Percentiles rank a stretch among this genome's conserved stretches.
These are phyloP conservation scores for Talaromyces stipitatus DNA, from an alignment of 495 filamentous ascomycete species.

Conservation along the genomic window DNA sequence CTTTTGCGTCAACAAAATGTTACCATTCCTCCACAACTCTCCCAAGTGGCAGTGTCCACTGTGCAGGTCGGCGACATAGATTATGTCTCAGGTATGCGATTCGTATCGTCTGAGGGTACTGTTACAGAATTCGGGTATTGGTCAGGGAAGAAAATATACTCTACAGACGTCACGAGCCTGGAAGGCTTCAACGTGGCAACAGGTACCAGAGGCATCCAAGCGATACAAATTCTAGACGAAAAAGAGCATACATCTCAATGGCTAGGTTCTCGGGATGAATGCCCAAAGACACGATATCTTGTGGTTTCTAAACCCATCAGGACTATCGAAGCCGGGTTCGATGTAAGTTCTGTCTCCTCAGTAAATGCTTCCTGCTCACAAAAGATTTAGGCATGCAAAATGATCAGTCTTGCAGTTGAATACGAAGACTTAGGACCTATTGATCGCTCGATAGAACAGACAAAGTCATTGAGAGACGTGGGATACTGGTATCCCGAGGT, in stretches of 20 bases:
- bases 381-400: slow-evolving; percentile 1
- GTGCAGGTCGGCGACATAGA: not conserved
- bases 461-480: not conserved
- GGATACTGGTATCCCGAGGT: not conserved
- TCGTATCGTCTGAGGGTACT: not conserved
- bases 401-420: not conserved
- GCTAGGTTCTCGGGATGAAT: not conserved
- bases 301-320: not conserved
- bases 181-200: not conserved
- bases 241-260: not conserved
- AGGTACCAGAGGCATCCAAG: slow-evolving; percentile 1
- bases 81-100: not conserved
- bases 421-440: not conserved
- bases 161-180: not conserved
- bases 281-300: not conserved
- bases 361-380: not conserved
- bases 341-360: not conserved
- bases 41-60: not conserved
- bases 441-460: not conserved
- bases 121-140: not conserved
- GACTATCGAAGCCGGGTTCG: not conserved
- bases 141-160: not conserved
- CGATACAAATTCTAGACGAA: not conserved
- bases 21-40: not conserved
- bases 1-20: not conserved